Base-by-base conservation (phyloP, 1,284 basidiomycete species). In the Earliella scabrosa region DNA sequence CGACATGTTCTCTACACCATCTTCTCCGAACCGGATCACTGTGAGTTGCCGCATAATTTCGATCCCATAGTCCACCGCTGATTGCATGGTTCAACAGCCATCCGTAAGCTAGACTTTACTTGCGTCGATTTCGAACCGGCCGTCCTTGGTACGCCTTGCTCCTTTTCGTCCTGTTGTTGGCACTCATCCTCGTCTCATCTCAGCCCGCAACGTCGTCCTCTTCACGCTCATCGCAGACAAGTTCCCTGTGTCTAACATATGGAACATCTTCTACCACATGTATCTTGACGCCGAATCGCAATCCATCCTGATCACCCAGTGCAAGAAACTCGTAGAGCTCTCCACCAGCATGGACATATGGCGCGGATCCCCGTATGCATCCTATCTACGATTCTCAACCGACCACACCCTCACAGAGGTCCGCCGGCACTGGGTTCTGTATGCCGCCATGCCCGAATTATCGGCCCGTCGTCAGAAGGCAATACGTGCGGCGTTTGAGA, bases 191-290 rank as follows among this genome's bases (percentile, higher is more conserved):
- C 24, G 27, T 20, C 14, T 23, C 21, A 29, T 43, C 34, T 16
- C 43, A 80, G 79, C 78, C 21, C 75, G 79, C 18, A 80, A 80
- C 47, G 66, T 75, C 8, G 49, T 79, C 5, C 60, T 75, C 10
- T 68, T 71, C 43, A 71, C 73, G 3, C 50, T 75, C 24, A 55
- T 77, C 23, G 74, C 78, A 14, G 74, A 76, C n/a, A 47, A 68
- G 8, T 50, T 63, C 0, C 53, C 68, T 21, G 50, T 58, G 26
- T 4, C 31, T 18, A 43, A 31, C n/a, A 68, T 80, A 9, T 88
- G 85, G 85, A 77, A 82, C 48, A 81, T 85, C 20, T 84, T 80
- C 64, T 86, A 79, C 60, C 81, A 87, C 64, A 68, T 86, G 50
- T 73, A 76, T 50, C 62, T 88, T 36, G 79, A 85, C 66, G 61